Evolutionary conservation across 805 yeast genomes (phyloP).

Genomic region (Kurtzmaniella cleridarum): DNA sequence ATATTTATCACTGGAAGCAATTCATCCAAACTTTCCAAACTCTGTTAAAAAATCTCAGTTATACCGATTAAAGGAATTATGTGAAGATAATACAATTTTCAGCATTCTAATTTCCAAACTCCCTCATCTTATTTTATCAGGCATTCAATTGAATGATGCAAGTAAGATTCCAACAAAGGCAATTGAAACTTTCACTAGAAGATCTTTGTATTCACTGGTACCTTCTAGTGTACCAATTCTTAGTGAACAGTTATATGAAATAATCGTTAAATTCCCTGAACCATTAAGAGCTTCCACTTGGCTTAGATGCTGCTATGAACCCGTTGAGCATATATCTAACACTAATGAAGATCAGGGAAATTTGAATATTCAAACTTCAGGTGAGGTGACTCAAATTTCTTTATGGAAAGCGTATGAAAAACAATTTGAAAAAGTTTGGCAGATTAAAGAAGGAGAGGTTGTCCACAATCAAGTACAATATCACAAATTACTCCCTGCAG

Average conservation of each 20-base stretch:
- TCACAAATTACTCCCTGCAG: conserved; percentile 73
- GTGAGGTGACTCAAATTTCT: conserved; percentile 92
- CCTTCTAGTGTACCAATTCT: conserved; percentile 65
- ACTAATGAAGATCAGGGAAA: conserved; percentile 7
- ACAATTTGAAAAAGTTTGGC: conserved; percentile 66
- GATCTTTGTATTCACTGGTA: conserved; percentile 42
- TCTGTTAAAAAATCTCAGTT: conserved; percentile 28
- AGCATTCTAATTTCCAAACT: conserved; percentile 53
- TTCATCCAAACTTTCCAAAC: conserved; percentile 23
- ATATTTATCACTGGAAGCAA: conserved; percentile 59
- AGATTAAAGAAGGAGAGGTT: conserved; percentile 16
- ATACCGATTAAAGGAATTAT: conserved; percentile 43
- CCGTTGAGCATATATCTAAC: conserved; percentile 34
- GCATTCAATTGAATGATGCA: conserved; percentile 32
- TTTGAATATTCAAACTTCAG: conserved; percentile 22
- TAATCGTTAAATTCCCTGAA: conserved; percentile 64
- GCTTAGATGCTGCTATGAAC: conserved; percentile 89
- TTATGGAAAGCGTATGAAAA: conserved; percentile 93
- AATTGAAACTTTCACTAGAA: conserved; percentile 38
- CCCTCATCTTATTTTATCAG: conserved; percentile 48
- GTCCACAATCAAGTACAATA: conserved; percentile 15
- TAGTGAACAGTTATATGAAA: conserved; percentile 48
- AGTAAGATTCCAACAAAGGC: conserved; percentile 15
- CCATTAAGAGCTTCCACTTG: conserved; percentile 91
- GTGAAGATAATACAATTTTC: conserved; percentile 43